These are phyloP conservation scores for Fusarium sp. DNA, from an alignment of 2,329 filamentous ascomycete genomes.

Conservation along the genomic window DNA sequence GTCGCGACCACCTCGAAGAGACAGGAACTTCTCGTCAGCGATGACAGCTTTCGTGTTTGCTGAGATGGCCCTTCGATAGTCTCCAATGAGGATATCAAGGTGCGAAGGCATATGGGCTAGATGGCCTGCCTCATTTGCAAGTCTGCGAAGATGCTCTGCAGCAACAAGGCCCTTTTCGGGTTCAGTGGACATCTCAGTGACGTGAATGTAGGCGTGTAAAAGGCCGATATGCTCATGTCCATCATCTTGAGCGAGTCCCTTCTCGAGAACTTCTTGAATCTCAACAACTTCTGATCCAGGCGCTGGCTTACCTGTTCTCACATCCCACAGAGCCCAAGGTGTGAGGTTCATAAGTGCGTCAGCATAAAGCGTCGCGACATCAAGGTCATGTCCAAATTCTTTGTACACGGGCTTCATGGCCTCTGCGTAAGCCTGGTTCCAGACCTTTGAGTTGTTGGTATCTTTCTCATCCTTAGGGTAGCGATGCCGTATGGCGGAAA, in stretches of 20 bases:
- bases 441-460: slow-evolving; percentile 55
- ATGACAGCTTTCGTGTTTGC: slow-evolving; percentile 70
- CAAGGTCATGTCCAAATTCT: slow-evolving; percentile 52
- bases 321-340: slow-evolving; percentile 57
- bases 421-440: slow-evolving; percentile 47
- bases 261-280: slow-evolving; percentile 52
- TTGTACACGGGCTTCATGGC: slow-evolving; percentile 52
- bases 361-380: slow-evolving; percentile 47
- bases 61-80: slow-evolving; percentile 72
- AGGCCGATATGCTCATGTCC: slow-evolving; percentile 72
- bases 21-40: slow-evolving; percentile 74
- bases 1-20: slow-evolving; percentile 66
- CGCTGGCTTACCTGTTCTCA: slow-evolving; percentile 49
- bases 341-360: slow-evolving; percentile 59
- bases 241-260: slow-evolving; percentile 59
- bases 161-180: slow-evolving; percentile 70
- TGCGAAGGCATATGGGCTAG: slow-evolving; percentile 80
- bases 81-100: slow-evolving; percentile 76
- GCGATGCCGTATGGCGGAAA: slow-evolving; percentile 70
- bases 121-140: slow-evolving; percentile 76
- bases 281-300: slow-evolving; percentile 50
- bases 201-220: slow-evolving; percentile 80
- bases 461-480: slow-evolving; percentile 64
- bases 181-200: slow-evolving; percentile 77
- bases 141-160: slow-evolving; percentile 70